Evolutionary conservation across 306 rosid genomes (phyloP).

Genomic region (Vigna trinervia): DNA sequence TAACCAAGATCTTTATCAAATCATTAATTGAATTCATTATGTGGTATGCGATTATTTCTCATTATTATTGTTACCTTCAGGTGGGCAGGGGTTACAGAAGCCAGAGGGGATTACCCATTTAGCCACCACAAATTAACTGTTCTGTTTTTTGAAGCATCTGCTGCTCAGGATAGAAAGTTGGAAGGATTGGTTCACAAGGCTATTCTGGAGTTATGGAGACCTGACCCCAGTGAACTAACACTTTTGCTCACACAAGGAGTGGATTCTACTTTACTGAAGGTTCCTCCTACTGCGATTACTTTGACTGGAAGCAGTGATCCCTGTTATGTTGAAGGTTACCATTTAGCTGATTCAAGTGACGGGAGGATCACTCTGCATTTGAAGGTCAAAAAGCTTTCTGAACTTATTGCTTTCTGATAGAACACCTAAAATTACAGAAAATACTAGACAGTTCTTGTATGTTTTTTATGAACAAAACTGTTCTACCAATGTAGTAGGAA

Average conservation of each 20-base stretch:
- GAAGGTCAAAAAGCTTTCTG: slow-evolving; percentile 66
- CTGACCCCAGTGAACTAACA: slow-evolving; percentile 91
- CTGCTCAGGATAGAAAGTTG: slow-evolving; percentile 98
- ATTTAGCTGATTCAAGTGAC: slow-evolving; percentile 90
- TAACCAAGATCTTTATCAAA: slow-evolving; percentile 13
- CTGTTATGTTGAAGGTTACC: slow-evolving; percentile 96
- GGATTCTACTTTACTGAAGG: slow-evolving; percentile 87
- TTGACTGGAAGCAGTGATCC: slow-evolving; percentile 99
- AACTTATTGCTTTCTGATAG: neutral
- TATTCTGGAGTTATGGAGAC: slow-evolving; percentile 97
- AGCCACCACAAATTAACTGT: slow-evolving; percentile 99
- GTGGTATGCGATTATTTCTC: slow-evolving; percentile 25
- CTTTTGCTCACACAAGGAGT: slow-evolving; percentile 91
- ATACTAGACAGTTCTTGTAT: no score
- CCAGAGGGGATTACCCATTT: slow-evolving; percentile 99
- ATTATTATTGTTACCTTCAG: slow-evolving; percentile 57
- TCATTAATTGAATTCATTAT: slow-evolving; percentile 23
- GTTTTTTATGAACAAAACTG: no score
- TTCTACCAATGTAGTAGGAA: no score
- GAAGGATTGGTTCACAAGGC: slow-evolving; percentile 99
- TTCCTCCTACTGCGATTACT: slow-evolving; percentile 95
- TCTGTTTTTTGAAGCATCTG: slow-evolving; percentile 95
- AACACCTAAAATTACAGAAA: no score
- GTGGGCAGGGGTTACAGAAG: slow-evolving; percentile 94
- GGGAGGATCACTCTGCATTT: slow-evolving; percentile 92